Percentiles rank a stretch among this genome's conserved stretches.
Evolutionary conservation across 225 moss, liverwort and hornwort species (phyloP).

Genomic region (Polytrichum commune): DNA sequence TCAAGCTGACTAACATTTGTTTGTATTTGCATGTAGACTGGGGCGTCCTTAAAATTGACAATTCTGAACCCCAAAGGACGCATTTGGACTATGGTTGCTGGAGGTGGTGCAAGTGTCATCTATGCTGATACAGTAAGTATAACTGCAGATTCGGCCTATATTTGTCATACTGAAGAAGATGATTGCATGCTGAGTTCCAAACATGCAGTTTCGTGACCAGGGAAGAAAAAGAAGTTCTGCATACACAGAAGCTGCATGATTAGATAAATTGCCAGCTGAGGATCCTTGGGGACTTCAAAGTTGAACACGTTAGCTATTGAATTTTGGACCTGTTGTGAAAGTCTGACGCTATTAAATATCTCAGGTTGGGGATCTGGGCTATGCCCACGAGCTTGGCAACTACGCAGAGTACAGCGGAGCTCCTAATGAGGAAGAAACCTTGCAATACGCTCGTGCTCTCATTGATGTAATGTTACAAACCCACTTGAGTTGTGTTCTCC

Average conservation of each 20-base stretch:
- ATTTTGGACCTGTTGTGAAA: background rate
- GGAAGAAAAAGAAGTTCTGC: background rate
- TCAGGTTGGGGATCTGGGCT: constrained; percentile 91
- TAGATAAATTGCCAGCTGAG: background rate
- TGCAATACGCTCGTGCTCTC: constrained; percentile 88
- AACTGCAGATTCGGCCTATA: background rate
- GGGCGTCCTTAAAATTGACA: constrained; percentile 90
- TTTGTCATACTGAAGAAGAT: no score
- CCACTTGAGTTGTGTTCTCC: no score
- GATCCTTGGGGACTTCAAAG: background rate
- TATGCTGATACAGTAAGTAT: constrained; percentile 89
- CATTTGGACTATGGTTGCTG: constrained; percentile 99
- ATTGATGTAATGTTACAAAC: constrained; percentile 54
- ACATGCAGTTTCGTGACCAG: no score
- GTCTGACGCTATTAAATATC: background rate
- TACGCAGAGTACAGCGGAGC: constrained; percentile 98
- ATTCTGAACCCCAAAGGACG: constrained; percentile 94
- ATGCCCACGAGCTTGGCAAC: constrained; percentile 92
- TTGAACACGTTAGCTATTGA: background rate
- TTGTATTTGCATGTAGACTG: constrained; percentile 59
- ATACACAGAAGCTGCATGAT: background rate
- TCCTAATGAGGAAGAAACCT: constrained; percentile 89
- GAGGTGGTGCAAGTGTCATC: constrained; percentile 98
- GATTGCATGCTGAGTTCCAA: no score
- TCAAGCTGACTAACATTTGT: no score